Base-by-base conservation (phyloP, 2,329 filamentous ascomycete genomes). In the Ceratocystis colombiana region DNA sequence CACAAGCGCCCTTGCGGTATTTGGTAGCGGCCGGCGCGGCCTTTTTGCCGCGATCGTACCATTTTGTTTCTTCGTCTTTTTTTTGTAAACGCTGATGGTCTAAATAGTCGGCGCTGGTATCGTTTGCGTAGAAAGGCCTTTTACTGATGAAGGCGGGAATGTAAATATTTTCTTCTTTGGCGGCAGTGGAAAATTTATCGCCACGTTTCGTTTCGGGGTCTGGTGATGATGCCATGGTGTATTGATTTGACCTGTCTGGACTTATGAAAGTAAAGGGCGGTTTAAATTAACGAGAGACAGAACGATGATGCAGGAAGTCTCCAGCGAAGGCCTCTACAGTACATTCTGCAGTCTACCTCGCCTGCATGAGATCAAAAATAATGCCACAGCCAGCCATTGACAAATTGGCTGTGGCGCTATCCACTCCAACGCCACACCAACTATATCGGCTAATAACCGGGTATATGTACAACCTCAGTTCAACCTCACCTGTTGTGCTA, bases 81-180 rank as follows among this genome's bases (percentile, higher is more conserved):
- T 89, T 88, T 67, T 91, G 86, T 30, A 93, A 80, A 75, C 92
- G 90, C 73, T 99, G 94, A 84, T 99, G 94, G 77, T 96, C 90
- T 70, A 99, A 89, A 75, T 97, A 99, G 73, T 97, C 92, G 74
- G 83, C 84, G 68, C 88, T 82, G 68, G 87, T 84, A 70, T 87
- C 87, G 73, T 91, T 89, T 65, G 95, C 86, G 76, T 97, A 99
- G 78, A 99, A 99, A 3, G 94, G 94, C 71, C 95, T 92, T 76
- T 96, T 96, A 72, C 91, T 92, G 78, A 99, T 99, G 81, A 96
- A 99, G 65, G 89, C 86, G 5, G 94, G 94, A 73, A 99, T 99
- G 80, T 99, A 99, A 75, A 96, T 87, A 82, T 99, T 99, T 76
- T 94, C 90, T 76, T 96, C 91, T 75, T 96, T 96, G 66, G 82